Evolutionary conservation across 225 moss, liverwort and hornwort genomes (phyloP).

Genomic region (Physcomitrellopsis africana): DNA sequence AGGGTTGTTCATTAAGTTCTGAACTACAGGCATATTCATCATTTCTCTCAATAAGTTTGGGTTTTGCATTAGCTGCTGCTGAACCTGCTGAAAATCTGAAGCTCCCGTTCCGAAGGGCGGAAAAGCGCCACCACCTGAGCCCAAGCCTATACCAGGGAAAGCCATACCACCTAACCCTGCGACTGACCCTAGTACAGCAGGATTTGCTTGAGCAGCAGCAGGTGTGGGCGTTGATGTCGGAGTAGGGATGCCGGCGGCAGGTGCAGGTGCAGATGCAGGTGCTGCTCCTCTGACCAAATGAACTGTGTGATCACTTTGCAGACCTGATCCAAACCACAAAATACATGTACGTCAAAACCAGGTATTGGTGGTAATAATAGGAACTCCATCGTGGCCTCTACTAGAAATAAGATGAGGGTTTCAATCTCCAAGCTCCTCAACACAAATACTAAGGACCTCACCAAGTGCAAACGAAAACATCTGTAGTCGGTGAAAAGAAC

Average conservation of each 20-base stretch:
- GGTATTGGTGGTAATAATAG: no score
- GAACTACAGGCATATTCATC: constrained; percentile 99
- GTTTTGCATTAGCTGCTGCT: constrained; percentile 99
- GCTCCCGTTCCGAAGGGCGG: constrained; percentile 82
- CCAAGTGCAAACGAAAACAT: no score
- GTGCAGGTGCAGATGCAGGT: constrained; percentile 26
- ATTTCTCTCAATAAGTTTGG: constrained; percentile 98
- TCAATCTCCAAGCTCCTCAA: no score
- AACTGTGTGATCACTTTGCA: constrained; percentile 94
- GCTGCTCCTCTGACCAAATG: constrained; percentile 94
- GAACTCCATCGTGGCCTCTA: no score
- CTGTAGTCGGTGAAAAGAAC: no score
- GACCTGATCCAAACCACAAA: constrained; percentile 49
- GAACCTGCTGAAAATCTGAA: constrained; percentile 98
- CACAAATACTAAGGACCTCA: no score
- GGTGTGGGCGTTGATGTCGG: constrained; percentile 34
- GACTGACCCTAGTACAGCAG: constrained; percentile 53
- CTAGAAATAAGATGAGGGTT: no score
- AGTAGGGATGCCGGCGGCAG: constrained; percentile 13
- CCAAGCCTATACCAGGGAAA: constrained; percentile 66
- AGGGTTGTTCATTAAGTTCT: constrained; percentile 98
- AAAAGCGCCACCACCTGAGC: constrained; percentile 38
- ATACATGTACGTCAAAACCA: no score
- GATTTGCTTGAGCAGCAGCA: constrained; percentile 39
- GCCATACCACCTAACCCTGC: constrained; percentile 67